Conservation (phyloP, 129 eudicot species). For the Flaveria linearis region DNA sequence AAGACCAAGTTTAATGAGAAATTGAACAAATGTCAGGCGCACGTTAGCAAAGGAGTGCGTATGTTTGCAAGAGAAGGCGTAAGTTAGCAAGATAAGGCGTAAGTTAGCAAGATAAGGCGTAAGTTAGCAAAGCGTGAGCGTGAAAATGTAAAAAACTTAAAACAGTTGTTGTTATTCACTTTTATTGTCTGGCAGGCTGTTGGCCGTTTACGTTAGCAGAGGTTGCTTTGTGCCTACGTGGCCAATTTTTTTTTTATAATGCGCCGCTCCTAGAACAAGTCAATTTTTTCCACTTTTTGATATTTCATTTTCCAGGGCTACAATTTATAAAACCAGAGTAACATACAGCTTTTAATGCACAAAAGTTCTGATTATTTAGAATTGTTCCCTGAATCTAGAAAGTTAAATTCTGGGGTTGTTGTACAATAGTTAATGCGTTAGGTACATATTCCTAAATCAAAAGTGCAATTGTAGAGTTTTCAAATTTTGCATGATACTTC, state of each 20-base stretch:
- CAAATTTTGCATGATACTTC: constrained; percentile 5
- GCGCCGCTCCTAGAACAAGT: neutral
- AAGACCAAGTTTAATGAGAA: constrained; percentile 2
- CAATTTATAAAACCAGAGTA: neutral
- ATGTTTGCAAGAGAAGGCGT: too few species aligned
- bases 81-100: constrained; percentile 10
- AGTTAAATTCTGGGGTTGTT: neutral
- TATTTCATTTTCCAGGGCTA: neutral
- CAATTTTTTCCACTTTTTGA: neutral
- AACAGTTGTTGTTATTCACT: constrained; percentile 25
- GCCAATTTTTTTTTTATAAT: neutral
- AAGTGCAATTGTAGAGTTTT: neutral
- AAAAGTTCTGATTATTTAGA: too few species aligned
- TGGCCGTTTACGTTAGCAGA: constrained; percentile 28
- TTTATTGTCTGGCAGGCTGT: constrained; percentile 24
- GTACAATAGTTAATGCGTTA: constrained; percentile 2
- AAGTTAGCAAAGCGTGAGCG: neutral
- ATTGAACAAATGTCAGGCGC: constrained; percentile 13
- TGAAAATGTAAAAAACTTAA: constrained; percentile 12
- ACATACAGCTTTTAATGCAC: constrained; percentile 3
- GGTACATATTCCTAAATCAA: neutral
- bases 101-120: constrained; percentile 8
- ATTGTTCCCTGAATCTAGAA: too few species aligned
- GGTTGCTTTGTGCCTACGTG: constrained; percentile 4
- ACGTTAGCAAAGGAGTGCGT: too few species aligned